Percentiles rank a stretch among this genome's conserved stretches.
Conservation (phyloP, 176 grass and related monocot species). For the Ensete glaucum region DNA sequence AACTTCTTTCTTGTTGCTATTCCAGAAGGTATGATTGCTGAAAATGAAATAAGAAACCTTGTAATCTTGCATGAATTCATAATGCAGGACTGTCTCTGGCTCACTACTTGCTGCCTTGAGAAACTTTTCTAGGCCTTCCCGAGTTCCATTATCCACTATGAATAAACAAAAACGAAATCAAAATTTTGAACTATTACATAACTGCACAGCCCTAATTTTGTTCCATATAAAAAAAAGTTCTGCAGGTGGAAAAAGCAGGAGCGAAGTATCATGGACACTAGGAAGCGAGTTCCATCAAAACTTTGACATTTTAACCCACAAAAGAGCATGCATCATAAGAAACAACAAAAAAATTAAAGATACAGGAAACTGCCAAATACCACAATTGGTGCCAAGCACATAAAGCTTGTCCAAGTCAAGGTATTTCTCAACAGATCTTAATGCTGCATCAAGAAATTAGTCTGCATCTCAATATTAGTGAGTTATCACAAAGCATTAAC, state of each 20-base stretch:
- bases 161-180: conserved; percentile 5
- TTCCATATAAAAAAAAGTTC: not conserved
- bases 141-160: conserved; percentile 88
- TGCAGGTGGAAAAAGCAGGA: not conserved
- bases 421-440: conserved; percentile 90
- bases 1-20: not conserved
- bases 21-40: not conserved
- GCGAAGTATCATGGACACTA: not conserved
- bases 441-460: conserved; percentile 51
- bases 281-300: too few relatives aligned
- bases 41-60: conserved; percentile 35
- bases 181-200: not conserved
- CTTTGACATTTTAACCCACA: too few relatives aligned
- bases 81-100: conserved; percentile 92
- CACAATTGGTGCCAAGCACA: conserved; percentile 95
- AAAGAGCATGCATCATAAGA: not conserved
- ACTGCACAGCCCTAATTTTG: not conserved
- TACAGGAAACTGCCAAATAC: conserved; percentile 37
- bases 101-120: conserved; percentile 78
- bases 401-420: conserved; percentile 97
- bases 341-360: not conserved
- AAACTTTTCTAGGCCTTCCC: conserved; percentile 88
- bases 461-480: conserved; percentile 39
- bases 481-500: conserved; percentile 24
- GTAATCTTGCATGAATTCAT: conserved; percentile 99